Evolutionary conservation across 176 grass and related monocot genomes (phyloP), one percentile per base, ranked within the genome.

Genomic region (Pharus latifolius): DNA sequence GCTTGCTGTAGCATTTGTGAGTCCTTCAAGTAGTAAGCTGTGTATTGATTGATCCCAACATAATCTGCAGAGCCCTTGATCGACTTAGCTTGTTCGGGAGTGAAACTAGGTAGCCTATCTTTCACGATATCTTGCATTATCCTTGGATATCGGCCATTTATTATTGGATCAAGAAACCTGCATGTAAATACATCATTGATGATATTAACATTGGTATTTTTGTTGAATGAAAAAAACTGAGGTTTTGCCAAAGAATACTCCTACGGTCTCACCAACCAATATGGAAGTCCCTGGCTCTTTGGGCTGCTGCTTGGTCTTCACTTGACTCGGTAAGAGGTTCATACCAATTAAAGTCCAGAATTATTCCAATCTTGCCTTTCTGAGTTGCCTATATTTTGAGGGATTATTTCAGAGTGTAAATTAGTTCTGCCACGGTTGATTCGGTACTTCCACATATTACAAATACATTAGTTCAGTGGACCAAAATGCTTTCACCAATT

Each of bases 41-140:
- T 98, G 56, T 98, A 98, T n/a, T 98, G 87, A 69, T 98, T 98
- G 65, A 98, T 93, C 28, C 95, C 95, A 5, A 93, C 40, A 38
- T 88, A 98, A 69, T 98, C 95, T 31, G 71, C 56, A 1, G 95
- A 98, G 11, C 95, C 95, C 71, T 93, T 98, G 37, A 98, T 81
- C 66, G 93, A 82, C 71, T 91, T 93, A 14, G 83, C 66, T 74
- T 98, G 89, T 59, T 93, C 87, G 54, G 54, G 11, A n/a, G 85
- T 86, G 60, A 96, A 96, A 47, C 62, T 81, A 6, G 92, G 92
- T 38, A 96, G 51, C 53, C 88, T 82, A 32, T 91, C 74, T 86
- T 86, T 86, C 9, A 96, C 92, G 15, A 70, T 91, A 35, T 71
- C 75, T 69, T 67, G 84, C 85, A 96, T 96, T 42, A 1, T 72